These are phyloP conservation scores for Silene noctiflora DNA, from an alignment of 179 eudicot species.

Conservation along the genomic window DNA sequence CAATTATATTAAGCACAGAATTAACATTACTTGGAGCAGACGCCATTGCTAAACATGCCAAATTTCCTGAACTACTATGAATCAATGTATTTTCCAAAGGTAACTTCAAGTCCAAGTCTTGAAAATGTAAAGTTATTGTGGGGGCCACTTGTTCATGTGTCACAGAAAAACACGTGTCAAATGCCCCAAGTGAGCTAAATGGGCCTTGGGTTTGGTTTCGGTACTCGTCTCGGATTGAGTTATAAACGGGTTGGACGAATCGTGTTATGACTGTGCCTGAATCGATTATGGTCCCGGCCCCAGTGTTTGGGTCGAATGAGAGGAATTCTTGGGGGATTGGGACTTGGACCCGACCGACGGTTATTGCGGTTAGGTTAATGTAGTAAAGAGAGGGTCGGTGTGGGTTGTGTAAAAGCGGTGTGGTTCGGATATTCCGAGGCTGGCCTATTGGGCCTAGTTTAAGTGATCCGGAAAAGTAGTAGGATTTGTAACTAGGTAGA, in stretches of 20 bases:
- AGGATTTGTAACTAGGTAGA: slow-evolving; percentile 83
- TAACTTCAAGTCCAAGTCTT: slow-evolving; percentile 56
- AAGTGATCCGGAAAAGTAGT: slow-evolving; percentile 89
- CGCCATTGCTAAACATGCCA: slow-evolving; percentile 86
- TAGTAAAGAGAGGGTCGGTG: slow-evolving; percentile 80
- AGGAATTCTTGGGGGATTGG: slow-evolving; percentile 55
- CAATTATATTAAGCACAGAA: slow-evolving; percentile 72
- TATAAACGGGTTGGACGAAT: slow-evolving; percentile 53
- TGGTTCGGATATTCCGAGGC: slow-evolving; percentile 56
- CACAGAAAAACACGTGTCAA: slow-evolving; percentile 76
- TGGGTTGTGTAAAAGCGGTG: slow-evolving; percentile 71
- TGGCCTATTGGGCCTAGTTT: slow-evolving; percentile 72
- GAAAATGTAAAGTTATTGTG: slow-evolving; percentile 50
- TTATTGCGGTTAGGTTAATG: slow-evolving; percentile 71
- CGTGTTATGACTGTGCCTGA: slow-evolving; percentile 86
- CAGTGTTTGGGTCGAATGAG: slow-evolving; percentile 58
- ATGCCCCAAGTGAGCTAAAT: slow-evolving; percentile 57
- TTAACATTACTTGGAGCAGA: slow-evolving; percentile 54
- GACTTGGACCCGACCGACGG: slow-evolving; percentile 59
- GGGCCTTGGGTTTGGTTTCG: slow-evolving; percentile 64
- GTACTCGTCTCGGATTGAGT: slow-evolving; percentile 58
- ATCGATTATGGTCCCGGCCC: slow-evolving; percentile 77
- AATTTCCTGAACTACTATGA: slow-evolving; percentile 60
- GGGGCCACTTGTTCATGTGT: slow-evolving; percentile 56
- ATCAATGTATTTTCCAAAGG: slow-evolving; percentile 80